phyloP scores from a whole-genome alignment of 1,139 yeast species.

The Saccharomyces hybrid region DNA sequence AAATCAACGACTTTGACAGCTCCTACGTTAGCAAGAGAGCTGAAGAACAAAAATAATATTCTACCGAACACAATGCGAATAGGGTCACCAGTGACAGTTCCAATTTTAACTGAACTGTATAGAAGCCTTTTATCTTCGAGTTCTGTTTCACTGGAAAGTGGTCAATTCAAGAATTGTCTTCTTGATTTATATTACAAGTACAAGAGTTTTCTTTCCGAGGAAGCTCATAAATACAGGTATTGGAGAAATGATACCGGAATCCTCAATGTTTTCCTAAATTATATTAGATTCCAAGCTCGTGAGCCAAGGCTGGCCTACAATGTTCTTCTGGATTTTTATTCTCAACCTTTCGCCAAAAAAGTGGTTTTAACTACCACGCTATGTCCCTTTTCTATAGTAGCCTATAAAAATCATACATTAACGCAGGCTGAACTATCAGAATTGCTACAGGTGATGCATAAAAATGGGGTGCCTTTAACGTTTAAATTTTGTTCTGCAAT shows the following conservation, averaged over 20 bases:
- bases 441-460: constrained; percentile 21
- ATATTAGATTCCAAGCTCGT: constrained; percentile 13
- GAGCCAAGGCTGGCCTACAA: constrained; percentile 22
- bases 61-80: constrained; percentile 10
- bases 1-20: background rate
- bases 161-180: constrained; percentile 13
- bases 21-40: constrained; percentile 9
- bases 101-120: constrained; percentile 21
- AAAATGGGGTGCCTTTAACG: constrained; percentile 15
- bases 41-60: constrained; percentile 3
- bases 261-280: constrained; percentile 16
- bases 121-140: constrained; percentile 12
- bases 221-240: constrained; percentile 2
- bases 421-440: constrained; percentile 14
- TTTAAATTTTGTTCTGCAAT: constrained; percentile 24
- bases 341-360: constrained; percentile 7
- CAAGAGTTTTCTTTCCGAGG: constrained; percentile 6
- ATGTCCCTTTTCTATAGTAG: constrained; percentile 24
- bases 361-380: constrained; percentile 9
- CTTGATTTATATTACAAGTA: constrained; percentile 19
- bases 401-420: constrained; percentile 17
- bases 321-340: constrained; percentile 19
- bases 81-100: constrained; percentile 9
- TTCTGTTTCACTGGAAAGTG: constrained; percentile 8
- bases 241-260: constrained; percentile 20